Evolutionary conservation across 768 basidiomycete genomes (phyloP), one percentile per base, ranked within the genome.

Genomic region (Galerina marginata): DNA sequence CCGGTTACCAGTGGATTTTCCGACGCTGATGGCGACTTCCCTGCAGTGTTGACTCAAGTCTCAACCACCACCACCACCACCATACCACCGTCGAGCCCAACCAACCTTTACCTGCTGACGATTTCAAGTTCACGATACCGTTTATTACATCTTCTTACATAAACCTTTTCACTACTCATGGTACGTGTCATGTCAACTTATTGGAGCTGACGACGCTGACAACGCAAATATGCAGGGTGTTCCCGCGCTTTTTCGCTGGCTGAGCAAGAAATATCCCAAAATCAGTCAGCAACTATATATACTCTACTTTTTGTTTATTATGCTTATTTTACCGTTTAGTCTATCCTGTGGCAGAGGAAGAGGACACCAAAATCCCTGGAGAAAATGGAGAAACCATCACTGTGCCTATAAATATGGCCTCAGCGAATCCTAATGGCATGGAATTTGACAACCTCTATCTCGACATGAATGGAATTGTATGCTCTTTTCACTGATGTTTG

Each of bases 391-490:
- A 86, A 70, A 82, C 81, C 26, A 79, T 92, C 52, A 79, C 82
- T 36, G 81, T 93, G 57, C 95, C 95, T 9, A 76, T 96, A 46
- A 91, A 95, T 73, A 93, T 91, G 63, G 77, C 85, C 33, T 71
- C 78, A 39, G 83, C 91, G 36, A 99, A 99, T 74, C 97, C 97
- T n/a, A 99, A 99, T 72, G 94, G 91, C 25, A 80, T 83, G 59
- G 97, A 99, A 78, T 94, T 96, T 66, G 97, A 99, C 78, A 95
- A 93, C 73, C 80, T 99, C 47, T 99, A 99, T 74, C 82, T 99
- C 44, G 96, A 99, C 72, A 99, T 99, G 97, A 99, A 99, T 74
- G 97, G 94, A 65, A 99, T 99, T 73, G 97, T 94, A 65, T 65
- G 90, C 79, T 20, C 29, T 16, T n/a, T 45, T 33, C 64, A 20